Evolutionary conservation across 768 basidiomycete species (phyloP).

Genomic region (Tephrocybe sp.): DNA sequence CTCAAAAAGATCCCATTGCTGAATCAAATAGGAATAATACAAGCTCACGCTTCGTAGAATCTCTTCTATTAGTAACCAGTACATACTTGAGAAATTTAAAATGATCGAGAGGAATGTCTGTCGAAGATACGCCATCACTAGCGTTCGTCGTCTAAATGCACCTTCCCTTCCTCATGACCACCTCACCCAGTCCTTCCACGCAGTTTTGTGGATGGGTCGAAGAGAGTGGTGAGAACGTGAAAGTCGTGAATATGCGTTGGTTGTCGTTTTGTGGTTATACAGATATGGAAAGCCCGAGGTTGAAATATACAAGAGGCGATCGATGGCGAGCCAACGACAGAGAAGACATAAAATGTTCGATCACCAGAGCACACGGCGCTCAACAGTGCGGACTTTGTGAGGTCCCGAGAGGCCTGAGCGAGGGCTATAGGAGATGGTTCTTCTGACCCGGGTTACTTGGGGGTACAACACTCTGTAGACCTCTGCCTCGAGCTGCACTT

Average conservation of each 20-base stretch:
- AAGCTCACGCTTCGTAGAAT: neutral
- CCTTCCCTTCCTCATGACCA: neutral
- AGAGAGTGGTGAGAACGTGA: no score
- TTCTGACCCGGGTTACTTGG: conserved; percentile 73
- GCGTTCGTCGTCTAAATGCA: no score
- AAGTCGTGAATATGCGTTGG: no score
- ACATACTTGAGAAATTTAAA: neutral
- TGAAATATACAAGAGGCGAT: neutral
- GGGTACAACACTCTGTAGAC: conserved; percentile 77
- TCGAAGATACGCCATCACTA: no score
- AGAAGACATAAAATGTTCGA: no score
- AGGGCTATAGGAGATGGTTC: conserved; percentile 58
- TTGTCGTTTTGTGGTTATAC: neutral
- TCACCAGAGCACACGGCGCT: conserved; percentile 78
- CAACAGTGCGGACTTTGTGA: conserved; percentile 52
- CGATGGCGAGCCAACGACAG: no score
- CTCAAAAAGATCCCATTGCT: neutral
- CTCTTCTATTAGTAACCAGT: neutral
- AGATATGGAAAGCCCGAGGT: neutral
- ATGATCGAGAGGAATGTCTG: neutral
- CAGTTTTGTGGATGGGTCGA: neutral
- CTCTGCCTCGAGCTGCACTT: conserved; percentile 76
- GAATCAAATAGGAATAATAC: neutral
- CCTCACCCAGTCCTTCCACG: neutral
- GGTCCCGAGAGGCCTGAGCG: conserved; percentile 35